These are phyloP conservation scores for Achaetomiella virescens DNA, from an alignment of 495 filamentous ascomycete genomes.

Conservation along the genomic window DNA sequence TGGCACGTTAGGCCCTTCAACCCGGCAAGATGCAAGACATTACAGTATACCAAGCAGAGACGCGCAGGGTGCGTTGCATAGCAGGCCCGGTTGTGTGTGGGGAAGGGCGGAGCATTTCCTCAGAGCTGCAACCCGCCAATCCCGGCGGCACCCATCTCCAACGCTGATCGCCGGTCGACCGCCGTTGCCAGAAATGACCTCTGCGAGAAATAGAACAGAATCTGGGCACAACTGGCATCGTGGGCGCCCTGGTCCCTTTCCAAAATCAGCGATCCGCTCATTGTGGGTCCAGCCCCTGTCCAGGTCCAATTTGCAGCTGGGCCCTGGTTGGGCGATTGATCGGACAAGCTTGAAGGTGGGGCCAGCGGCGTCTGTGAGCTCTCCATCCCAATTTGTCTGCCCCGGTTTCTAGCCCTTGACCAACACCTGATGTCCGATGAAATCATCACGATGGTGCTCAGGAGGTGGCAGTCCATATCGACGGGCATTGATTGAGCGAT, in stretches of 20 bases:
- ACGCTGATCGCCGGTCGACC: neutral
- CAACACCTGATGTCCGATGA: neutral
- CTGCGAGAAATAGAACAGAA: neutral
- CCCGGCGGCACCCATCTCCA: neutral
- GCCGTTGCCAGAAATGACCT: constrained; percentile 8
- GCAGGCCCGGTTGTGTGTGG: neutral
- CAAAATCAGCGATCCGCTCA: constrained; percentile 4
- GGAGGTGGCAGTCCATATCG: neutral
- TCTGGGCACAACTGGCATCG: neutral
- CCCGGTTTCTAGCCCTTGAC: constrained; percentile 4
- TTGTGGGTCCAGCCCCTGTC: neutral
- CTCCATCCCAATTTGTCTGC: constrained; percentile 15
- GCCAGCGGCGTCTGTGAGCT: neutral
- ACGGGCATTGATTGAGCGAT: no score
- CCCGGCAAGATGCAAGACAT: neutral
- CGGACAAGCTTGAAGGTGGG: constrained; percentile 9
- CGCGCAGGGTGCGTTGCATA: neutral
- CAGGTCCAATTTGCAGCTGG: constrained; percentile 6
- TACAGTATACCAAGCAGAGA: no score
- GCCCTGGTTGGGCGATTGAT: constrained; percentile 9
- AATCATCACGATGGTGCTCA: neutral
- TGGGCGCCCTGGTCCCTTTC: neutral
- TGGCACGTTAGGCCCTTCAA: neutral
- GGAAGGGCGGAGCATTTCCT: constrained; percentile 4
- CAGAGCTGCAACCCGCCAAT: constrained; percentile 5